Evolutionary conservation across 2,329 filamentous ascomycete species (phyloP), one percentile per base, ranked within the genome.

Genomic region (Diplodia scrobiculata): DNA sequence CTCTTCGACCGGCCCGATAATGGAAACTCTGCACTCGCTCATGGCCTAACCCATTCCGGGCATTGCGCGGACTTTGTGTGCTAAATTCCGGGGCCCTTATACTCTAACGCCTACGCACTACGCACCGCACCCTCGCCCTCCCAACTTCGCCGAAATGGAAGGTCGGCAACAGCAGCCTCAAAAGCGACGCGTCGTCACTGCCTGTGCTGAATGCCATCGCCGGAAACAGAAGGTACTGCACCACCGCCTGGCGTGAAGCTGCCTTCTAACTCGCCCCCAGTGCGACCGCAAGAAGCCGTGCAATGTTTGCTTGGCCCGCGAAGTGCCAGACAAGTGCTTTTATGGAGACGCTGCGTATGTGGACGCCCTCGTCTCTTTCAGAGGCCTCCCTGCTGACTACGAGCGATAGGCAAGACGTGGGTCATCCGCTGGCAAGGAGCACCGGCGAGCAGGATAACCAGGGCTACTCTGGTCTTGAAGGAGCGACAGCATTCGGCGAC

Each of bases 261-360:
- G 2, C 29, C 17, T 21, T 48, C 55, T 60, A 27, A 60, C 17
- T 17, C 27, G 27, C 47, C n/a, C 14, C 11, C 25, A 60, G 55
- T 60, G 55, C 41, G 55, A 60, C 41, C 55, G 55, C 17, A 47
- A 60, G 55, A 47, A 47, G 38, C 55, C 55, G n/a, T 60, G 55
- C 41, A 60, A 60, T 34, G 41, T 60, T 6, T 60, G 55, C n/a
- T 34, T 60, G 29, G 55, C 55, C 6, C 55, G 55, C 25, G 41
- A 60, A 5, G 55, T 60, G 7, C 55, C 55, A 21, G 55, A 60
- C 4, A 60, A 60, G 41, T 48, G 55, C 27, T 60, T 13, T 29
- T 60, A 60, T 21, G 38, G 55, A 21, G 55, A 47, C 13, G 1
- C 25, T 7, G 25, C 55, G 55, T 60, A 47, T 17, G 54, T 59